Base-by-base conservation (phyloP, 306 rosid species). In the Vicia sativa region DNA sequence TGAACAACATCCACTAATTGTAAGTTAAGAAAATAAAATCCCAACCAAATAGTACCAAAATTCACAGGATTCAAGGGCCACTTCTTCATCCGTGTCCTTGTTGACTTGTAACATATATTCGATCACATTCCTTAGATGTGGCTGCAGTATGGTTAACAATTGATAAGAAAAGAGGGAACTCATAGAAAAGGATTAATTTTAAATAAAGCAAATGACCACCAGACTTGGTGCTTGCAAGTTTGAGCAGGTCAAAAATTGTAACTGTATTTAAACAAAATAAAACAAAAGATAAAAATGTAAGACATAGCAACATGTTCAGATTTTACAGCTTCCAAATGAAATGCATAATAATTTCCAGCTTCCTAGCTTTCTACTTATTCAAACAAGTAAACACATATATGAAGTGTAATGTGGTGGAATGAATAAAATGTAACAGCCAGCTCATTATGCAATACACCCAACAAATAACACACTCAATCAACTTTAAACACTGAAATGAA, bases 21-120 rank as follows among this genome's bases (percentile, higher is more conserved):
- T 25, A 74, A 11, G 46, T 45, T 19, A 53, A 58, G 58, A 65
- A 53, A 16, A 70, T 50, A 45, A 58, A 12, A 63, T 25, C 62
- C 50, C 39, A 42, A 60, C 42, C n/a, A 34, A 60, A 35, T 13
- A 62, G 62, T 90, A 95, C 99, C 99, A 95, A 81, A 95, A 95
- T 91, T 95, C 99, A 84, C 99, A 95, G 60, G 99, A 86, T 81
- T 95, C 96, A 62, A 95, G 99, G 49, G 99, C 90, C 37, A 95
- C 99, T 79, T 95, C 99, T 8, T 95, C 97, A 75, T 95, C 97
- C 6, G 74, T 61, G 71, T 95, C 99, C 79, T 91, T 87, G 84
- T 95, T 95, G 77, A 95, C 99, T 91, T 79, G 99, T 79, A 95
- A 73, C 97, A 95, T 95, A 87, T 95, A 89, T 71, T 88, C 96